A percentile compares a stretch with the other conserved stretches of the same genome.
Conservation (phyloP, 75 land plant genomes). For the Cryptomeria japonica region DNA sequence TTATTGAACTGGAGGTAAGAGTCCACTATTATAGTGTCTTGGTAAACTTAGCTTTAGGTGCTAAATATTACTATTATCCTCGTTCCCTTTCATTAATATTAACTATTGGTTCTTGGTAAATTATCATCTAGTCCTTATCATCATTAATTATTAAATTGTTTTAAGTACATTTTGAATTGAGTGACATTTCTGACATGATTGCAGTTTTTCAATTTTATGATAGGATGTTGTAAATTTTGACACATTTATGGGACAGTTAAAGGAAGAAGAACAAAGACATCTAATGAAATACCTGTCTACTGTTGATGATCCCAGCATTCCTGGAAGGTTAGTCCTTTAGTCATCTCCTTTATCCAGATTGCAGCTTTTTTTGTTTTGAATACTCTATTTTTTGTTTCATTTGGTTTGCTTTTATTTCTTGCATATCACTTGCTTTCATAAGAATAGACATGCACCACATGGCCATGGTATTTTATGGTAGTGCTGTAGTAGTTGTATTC, state of each 20-base stretch:
- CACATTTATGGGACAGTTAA: conserved; percentile 40
- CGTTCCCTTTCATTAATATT: not conserved
- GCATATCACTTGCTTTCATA: not conserved
- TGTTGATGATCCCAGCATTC: conserved; percentile 22
- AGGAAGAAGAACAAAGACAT: conserved; percentile 38
- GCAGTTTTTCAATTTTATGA: conserved; percentile 4
- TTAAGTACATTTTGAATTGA: not conserved
- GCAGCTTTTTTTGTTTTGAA: not conserved
- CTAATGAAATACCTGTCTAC: conserved; percentile 39
- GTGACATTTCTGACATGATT: conserved; percentile 9
- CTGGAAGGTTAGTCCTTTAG: conserved; percentile 27
- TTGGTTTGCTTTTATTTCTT: not conserved
- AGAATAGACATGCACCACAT: not conserved
- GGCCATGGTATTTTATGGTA: not conserved
- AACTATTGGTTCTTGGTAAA: not conserved
- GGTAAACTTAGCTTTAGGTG: not conserved
- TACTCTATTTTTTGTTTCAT: not conserved
- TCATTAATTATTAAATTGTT: not conserved
- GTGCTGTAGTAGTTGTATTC: not conserved
- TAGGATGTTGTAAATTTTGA: conserved; percentile 48
- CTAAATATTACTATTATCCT: not conserved
- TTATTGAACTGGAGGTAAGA: conserved; percentile 7
- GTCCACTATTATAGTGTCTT: not conserved
- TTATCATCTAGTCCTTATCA: not conserved
- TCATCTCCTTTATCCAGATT: not conserved